Conservation (phyloP, 148 eudicot species). For the Selenicereus undatus region DNA sequence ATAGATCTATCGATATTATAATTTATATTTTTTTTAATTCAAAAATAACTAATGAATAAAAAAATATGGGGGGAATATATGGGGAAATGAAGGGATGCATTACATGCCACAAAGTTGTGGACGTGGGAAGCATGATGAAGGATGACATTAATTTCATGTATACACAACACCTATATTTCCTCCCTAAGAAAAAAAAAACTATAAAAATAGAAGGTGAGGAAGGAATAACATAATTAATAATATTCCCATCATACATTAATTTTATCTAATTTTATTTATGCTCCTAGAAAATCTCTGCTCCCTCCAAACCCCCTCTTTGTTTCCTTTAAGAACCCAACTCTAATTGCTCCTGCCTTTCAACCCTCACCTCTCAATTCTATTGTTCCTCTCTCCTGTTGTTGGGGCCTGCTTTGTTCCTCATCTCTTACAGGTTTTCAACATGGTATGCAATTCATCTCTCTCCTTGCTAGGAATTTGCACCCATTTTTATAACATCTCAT, state of each 20-base stretch:
- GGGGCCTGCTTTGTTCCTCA: conserved; percentile 15
- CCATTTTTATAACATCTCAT: too few species aligned
- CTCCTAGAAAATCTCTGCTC: conserved; percentile 25
- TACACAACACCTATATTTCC: neutral
- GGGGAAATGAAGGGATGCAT: neutral
- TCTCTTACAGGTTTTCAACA: conserved; percentile 11
- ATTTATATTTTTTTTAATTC: too few species aligned
- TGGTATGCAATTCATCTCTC: conserved; percentile 12
- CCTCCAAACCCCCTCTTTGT: neutral
- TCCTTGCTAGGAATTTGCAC: too few species aligned
- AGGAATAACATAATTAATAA: neutral
- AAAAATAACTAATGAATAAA: too few species aligned
- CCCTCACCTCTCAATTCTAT: neutral
- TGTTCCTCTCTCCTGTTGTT: conserved; percentile 4
- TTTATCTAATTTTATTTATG: neutral
- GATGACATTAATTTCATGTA: neutral
- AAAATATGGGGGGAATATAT: neutral
- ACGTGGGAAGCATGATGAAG: conserved; percentile 27
- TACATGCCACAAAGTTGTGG: neutral
- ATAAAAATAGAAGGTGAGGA: neutral
- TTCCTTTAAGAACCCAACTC: neutral
- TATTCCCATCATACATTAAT: conserved; percentile 12
- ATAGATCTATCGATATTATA: too few species aligned
- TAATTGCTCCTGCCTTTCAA: neutral
- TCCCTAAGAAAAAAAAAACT: neutral